phyloP scores from a whole-genome alignment of 257 asterid genomes.

The Verbena officinalis region DNA sequence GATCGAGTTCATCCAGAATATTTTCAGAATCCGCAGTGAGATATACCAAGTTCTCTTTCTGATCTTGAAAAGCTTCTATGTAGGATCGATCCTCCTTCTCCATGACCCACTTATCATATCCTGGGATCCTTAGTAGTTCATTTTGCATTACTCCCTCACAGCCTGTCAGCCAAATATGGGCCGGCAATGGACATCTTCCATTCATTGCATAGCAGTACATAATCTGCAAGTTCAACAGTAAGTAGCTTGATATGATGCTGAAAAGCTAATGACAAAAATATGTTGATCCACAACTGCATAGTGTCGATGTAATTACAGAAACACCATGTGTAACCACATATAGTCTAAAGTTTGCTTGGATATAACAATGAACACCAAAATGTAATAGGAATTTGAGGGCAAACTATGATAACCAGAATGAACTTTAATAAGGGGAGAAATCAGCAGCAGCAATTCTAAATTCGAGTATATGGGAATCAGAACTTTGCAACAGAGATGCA shows the following conservation, averaged over 20 bases:
- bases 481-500: neutral
- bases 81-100: constrained; percentile 79
- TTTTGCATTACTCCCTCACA: constrained; percentile 82
- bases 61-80: constrained; percentile 63
- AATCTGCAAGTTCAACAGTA: constrained; percentile 54
- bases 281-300: no score
- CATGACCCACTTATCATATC: constrained; percentile 86
- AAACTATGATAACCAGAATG: constrained; percentile 9
- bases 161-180: constrained; percentile 95
- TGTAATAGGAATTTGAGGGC: neutral
- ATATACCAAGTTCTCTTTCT: constrained; percentile 81
- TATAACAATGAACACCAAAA: no score
- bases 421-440: constrained; percentile 4
- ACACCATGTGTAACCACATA: constrained; percentile 8
- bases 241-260: constrained; percentile 10
- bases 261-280: constrained; percentile 21
- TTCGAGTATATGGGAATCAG: constrained; percentile 17
- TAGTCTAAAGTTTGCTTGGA: no score
- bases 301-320: no score
- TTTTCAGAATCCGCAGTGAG: constrained; percentile 94
- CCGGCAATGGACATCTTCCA: constrained; percentile 69
- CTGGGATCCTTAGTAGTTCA: constrained; percentile 72
- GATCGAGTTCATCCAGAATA: constrained; percentile 75
- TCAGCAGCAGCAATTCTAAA: neutral
- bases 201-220: constrained; percentile 93